Evolutionary conservation across 768 basidiomycete species (phyloP).

Genomic region (Pisolithus marmoratus): DNA sequence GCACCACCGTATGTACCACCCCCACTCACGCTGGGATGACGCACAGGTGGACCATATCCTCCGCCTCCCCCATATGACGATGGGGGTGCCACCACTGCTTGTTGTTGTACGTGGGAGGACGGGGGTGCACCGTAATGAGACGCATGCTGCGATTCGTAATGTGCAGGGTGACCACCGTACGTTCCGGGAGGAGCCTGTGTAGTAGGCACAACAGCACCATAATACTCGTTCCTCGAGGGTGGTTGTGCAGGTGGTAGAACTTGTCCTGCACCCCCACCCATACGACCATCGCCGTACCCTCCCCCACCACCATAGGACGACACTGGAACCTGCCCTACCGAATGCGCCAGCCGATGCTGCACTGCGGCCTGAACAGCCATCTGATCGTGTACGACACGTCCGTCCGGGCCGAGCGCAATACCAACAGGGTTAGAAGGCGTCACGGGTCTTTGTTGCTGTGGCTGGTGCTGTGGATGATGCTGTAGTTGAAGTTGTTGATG

Average conservation of each 20-base stretch:
- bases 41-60: neutral
- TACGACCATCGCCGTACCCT: neutral
- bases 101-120: neutral
- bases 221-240: neutral
- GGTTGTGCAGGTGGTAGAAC: neutral
- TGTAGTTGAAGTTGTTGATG: constrained; percentile 4
- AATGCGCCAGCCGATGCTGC: constrained; percentile 12
- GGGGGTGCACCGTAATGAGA: neutral
- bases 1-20: neutral
- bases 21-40: neutral
- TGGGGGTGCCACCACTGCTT: neutral
- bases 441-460: constrained; percentile 37
- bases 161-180: neutral
- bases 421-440: constrained; percentile 77
- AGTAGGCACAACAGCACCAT: neutral
- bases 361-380: constrained; percentile 49
- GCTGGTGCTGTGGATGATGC: constrained; percentile 2
- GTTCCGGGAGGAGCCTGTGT: neutral
- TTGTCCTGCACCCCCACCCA: neutral
- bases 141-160: neutral
- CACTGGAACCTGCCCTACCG: neutral
- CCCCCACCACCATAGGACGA: neutral
- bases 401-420: constrained; percentile 74
- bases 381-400: constrained; percentile 74
- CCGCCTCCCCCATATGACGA: neutral